These are phyloP conservation scores for Dioszegia crocea DNA, from an alignment of 768 basidiomycete species.

Conservation along the genomic window DNA sequence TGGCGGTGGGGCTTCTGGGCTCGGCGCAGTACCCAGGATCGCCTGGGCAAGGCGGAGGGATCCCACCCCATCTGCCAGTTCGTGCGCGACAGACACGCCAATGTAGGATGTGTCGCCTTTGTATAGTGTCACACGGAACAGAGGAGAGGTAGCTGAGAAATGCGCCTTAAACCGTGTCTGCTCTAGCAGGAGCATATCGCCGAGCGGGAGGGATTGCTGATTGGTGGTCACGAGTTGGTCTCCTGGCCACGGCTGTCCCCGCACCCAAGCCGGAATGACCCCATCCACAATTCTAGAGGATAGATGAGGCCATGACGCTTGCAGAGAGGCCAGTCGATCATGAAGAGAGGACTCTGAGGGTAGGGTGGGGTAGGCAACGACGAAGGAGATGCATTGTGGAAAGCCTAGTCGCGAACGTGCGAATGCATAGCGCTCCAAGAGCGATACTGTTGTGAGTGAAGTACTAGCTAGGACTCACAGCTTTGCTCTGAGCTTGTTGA, in stretches of 20 bases:
- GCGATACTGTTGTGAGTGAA: neutral
- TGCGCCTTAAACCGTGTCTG: neutral
- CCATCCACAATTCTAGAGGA: conserved; percentile 1
- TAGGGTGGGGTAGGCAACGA: conserved; percentile 2
- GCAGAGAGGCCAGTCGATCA: neutral
- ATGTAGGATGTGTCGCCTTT: neutral
- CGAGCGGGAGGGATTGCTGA: neutral
- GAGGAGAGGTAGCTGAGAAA: neutral
- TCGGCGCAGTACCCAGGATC: neutral
- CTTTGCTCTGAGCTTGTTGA: neutral
- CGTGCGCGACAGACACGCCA: neutral
- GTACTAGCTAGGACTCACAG: neutral
- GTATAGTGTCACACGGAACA: neutral
- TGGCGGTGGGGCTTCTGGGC: neutral
- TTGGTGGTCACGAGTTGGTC: neutral
- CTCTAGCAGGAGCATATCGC: neutral
- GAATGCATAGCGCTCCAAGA: conserved; percentile 3
- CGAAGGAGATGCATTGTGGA: neutral
- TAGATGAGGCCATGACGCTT: conserved; percentile 5
- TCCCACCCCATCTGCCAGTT: conserved; percentile 11
- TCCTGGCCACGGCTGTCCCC: neutral
- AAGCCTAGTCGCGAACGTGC: neutral
- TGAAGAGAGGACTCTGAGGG: neutral
- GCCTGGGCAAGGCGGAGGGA: neutral
- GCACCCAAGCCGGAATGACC: neutral